Conservation (phyloP, 169 alveolate species). For the Blepharisma undulans region DNA sequence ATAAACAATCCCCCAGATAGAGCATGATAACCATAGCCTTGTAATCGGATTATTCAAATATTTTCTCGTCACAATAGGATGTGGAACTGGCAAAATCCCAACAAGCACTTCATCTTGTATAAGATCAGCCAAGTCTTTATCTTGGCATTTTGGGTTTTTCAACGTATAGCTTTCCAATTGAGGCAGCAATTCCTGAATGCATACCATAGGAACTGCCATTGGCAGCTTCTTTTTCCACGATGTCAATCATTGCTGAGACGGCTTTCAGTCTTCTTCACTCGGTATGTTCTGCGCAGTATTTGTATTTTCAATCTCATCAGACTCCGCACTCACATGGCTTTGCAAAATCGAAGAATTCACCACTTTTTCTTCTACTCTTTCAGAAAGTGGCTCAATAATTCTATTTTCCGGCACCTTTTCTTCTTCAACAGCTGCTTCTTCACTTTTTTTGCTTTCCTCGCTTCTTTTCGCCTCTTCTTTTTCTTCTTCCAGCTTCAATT, state of each 20-base stretch:
- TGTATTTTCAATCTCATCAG: background rate
- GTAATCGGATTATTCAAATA: background rate
- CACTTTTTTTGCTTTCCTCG: background rate
- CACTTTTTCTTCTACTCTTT: conserved; percentile 1
- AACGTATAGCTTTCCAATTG: background rate
- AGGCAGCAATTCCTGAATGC: background rate
- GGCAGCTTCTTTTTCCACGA: background rate
- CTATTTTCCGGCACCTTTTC: background rate
- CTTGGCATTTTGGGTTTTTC: background rate
- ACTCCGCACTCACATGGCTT: background rate
- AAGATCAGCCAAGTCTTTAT: background rate
- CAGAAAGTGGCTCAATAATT: background rate
- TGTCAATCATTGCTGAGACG: background rate
- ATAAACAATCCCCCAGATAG: background rate
- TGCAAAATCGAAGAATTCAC: background rate
- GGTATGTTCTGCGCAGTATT: background rate
- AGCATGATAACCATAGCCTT: background rate
- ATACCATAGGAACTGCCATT: background rate
- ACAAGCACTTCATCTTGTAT: background rate
- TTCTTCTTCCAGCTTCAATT: background rate
- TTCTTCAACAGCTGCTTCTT: background rate
- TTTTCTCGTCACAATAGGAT: conserved; percentile 13
- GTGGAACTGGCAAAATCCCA: conserved; percentile 23
- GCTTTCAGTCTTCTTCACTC: background rate
- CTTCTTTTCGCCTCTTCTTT: background rate